Evolutionary conservation across 1,139 yeast genomes (phyloP).

Genomic region (Zygoascus sp.): DNA sequence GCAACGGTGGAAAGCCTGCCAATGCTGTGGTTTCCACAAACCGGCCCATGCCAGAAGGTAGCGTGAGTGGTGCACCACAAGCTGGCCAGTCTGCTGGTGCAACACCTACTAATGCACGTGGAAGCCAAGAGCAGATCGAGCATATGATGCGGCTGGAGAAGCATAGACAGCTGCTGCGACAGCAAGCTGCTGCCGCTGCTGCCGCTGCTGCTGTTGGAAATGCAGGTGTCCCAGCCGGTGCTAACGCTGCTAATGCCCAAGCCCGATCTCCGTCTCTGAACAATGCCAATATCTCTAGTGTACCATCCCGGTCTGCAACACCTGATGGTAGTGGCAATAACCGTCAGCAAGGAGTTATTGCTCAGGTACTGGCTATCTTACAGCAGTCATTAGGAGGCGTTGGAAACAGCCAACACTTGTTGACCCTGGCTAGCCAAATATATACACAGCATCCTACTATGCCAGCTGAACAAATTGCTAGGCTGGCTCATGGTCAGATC

Average conservation of each 20-base stretch:
- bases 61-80: background rate
- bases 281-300: background rate
- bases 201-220: conserved; percentile 26
- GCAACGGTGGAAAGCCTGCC: background rate
- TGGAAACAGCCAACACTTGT: conserved; percentile 44
- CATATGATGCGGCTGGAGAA: conserved; percentile 20
- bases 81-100: background rate
- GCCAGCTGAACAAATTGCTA: conserved; percentile 67
- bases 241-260: conserved; percentile 12
- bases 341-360: conserved; percentile 9
- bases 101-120: conserved; percentile 24
- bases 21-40: background rate
- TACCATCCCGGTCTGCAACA: conserved; percentile 4
- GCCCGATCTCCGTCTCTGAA: conserved; percentile 9
- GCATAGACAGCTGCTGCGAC: conserved; percentile 19
- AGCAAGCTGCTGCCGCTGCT: conserved; percentile 16
- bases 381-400: conserved; percentile 15
- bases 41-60: background rate
- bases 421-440: conserved; percentile 64
- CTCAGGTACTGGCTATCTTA: conserved; percentile 14
- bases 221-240: conserved; percentile 17
- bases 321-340: conserved; percentile 6
- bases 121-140: conserved; percentile 22
- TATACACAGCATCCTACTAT: conserved; percentile 65
- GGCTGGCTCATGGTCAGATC: conserved; percentile 64